Conservation (phyloP, 768 basidiomycete species). For the Boletus tomentosulus region DNA sequence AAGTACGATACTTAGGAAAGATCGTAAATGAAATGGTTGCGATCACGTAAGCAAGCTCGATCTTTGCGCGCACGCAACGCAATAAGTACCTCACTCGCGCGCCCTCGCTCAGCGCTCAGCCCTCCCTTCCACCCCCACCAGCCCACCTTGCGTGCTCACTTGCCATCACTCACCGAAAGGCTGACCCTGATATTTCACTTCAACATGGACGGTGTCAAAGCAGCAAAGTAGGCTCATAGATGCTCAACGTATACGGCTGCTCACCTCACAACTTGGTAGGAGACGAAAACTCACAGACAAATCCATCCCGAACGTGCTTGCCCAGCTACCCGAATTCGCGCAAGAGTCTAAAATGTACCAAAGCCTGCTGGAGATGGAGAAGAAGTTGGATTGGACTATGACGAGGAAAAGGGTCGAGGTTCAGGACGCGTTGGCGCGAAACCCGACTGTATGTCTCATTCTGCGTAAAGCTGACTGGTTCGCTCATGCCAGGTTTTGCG, state of each 20-base stretch:
- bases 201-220: conserved; percentile 29
- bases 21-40: no score
- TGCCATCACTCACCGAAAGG: no score
- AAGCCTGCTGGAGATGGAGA: conserved; percentile 82
- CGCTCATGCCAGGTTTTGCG: neutral
- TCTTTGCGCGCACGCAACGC: no score
- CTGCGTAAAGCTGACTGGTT: neutral
- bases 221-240: conserved; percentile 29
- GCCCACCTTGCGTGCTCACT: no score
- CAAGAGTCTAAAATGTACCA: conserved; percentile 85
- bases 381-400: conserved; percentile 93
- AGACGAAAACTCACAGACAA: conserved; percentile 79
- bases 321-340: conserved; percentile 70
- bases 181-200: no score
- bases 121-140: no score
- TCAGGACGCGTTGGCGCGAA: conserved; percentile 78
- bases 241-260: neutral
- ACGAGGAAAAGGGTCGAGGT: conserved; percentile 86
- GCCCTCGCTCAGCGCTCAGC: no score
- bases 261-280: conserved; percentile 33
- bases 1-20: neutral
- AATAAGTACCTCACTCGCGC: no score
- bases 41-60: no score
- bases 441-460: conserved; percentile 46
- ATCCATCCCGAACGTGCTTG: conserved; percentile 69